phyloP scores from a whole-genome alignment of 2,329 filamentous ascomycete species.

The Cercospora nicotianae region DNA sequence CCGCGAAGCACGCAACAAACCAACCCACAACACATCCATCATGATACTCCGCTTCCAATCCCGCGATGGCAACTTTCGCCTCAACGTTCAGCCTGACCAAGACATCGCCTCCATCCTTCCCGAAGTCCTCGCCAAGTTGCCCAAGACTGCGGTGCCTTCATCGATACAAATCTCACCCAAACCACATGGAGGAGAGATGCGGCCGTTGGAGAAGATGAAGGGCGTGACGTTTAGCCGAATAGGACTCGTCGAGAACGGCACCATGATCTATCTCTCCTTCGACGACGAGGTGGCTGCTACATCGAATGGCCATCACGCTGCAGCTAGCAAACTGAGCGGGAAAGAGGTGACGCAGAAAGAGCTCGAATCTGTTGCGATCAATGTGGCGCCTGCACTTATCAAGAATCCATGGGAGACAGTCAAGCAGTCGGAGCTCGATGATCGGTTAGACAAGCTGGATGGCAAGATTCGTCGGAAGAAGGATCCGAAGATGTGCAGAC shows the following conservation, averaged over 20 bases:
- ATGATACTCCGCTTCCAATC: constrained; percentile 89
- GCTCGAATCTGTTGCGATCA: constrained; percentile 63
- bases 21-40: constrained; percentile 33
- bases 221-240: constrained; percentile 59
- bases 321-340: constrained; percentile 72
- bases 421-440: constrained; percentile 82
- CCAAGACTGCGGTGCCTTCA: constrained; percentile 54
- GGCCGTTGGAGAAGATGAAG: constrained; percentile 53
- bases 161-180: constrained; percentile 61
- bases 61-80: constrained; percentile 87
- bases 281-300: constrained; percentile 54
- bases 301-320: constrained; percentile 49
- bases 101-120: constrained; percentile 64
- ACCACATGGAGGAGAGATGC: constrained; percentile 60
- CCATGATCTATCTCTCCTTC: constrained; percentile 86
- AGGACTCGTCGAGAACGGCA: constrained; percentile 64
- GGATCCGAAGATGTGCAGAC: constrained; percentile 86
- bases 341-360: constrained; percentile 70
- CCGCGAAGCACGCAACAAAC: constrained; percentile 1
- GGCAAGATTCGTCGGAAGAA: constrained; percentile 80
- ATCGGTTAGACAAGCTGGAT: constrained; percentile 79
- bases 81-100: constrained; percentile 72
- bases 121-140: constrained; percentile 61
- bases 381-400: constrained; percentile 61
- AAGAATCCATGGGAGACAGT: constrained; percentile 94